Percentiles rank a stretch among this genome's conserved stretches.
Conservation (phyloP, 139 green algal genomes). For the Chlorella sorokiniana region DNA sequence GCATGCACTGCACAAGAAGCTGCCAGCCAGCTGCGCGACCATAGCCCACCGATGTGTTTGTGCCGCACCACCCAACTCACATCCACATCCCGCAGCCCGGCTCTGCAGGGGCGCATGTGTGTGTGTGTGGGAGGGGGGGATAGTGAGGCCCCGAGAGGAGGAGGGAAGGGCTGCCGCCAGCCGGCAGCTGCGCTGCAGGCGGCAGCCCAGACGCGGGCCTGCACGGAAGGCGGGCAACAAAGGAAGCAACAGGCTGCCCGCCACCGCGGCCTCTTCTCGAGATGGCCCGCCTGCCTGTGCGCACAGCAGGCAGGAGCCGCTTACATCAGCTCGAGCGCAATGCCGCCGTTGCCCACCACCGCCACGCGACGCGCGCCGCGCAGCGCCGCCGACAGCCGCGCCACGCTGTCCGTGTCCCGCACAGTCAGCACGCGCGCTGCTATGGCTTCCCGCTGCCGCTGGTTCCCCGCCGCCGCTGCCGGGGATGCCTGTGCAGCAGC, state of each 20-base stretch:
- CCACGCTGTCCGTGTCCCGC: constrained; percentile 76
- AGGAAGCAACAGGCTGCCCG: background rate
- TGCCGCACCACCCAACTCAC: constrained; percentile 83
- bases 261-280: too few relatives aligned
- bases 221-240: background rate
- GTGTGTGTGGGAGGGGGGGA: too few relatives aligned
- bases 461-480: background rate
- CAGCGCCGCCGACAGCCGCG: constrained; percentile 41
- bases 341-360: constrained; percentile 89
- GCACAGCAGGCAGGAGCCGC: background rate
- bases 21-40: background rate
- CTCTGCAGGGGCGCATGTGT: constrained; percentile 15
- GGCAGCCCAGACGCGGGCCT: background rate
- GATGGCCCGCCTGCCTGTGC: background rate
- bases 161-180: background rate
- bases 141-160: too few relatives aligned
- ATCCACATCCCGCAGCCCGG: constrained; percentile 53
- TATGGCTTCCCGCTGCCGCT: background rate
- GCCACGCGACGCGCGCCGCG: constrained; percentile 45
- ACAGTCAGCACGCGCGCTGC: constrained; percentile 40
- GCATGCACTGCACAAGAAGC: background rate
- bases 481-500: background rate
- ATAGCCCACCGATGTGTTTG: constrained; percentile 61
- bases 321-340: constrained; percentile 81
- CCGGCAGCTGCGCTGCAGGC: background rate